Percentiles rank a stretch among this genome's conserved stretches.
Conservation (phyloP, 805 yeast genomes). For the Spathaspora hagerdaliae region DNA sequence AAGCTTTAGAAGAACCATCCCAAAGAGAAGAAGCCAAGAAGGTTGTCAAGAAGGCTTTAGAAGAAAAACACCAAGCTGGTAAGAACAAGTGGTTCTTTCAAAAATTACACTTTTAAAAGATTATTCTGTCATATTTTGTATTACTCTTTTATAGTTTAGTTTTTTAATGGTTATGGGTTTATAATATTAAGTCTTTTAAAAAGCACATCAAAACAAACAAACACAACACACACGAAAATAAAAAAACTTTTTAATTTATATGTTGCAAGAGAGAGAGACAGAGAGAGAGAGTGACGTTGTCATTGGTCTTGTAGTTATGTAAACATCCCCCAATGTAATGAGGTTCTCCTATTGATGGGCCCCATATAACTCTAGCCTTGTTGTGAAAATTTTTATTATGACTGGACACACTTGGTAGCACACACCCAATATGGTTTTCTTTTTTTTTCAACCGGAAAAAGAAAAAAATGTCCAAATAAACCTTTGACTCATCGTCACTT, state of each 20-base stretch:
- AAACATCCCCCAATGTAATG: too few species aligned
- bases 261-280: too few species aligned
- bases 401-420: too few species aligned
- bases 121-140: not conserved
- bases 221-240: not conserved
- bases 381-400: too few species aligned
- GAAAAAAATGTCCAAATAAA: too few species aligned
- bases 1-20: slow-evolving; percentile 94
- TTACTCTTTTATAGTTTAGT: not conserved
- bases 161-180: not conserved
- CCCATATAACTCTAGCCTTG: too few species aligned
- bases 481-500: too few species aligned
- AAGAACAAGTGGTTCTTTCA: slow-evolving; percentile 99
- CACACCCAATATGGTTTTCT: too few species aligned
- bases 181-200: not conserved
- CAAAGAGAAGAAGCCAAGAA: slow-evolving; percentile 99
- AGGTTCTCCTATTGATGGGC: too few species aligned
- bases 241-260: not conserved
- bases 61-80: slow-evolving; percentile 99
- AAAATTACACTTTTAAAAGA: slow-evolving; percentile 80
- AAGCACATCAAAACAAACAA: not conserved
- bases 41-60: slow-evolving; percentile 97
- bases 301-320: too few species aligned
- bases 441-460: too few species aligned
- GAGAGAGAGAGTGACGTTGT: too few species aligned